phyloP scores from a whole-genome alignment of 2,329 filamentous ascomycete species.

The Cadophora malorum region DNA sequence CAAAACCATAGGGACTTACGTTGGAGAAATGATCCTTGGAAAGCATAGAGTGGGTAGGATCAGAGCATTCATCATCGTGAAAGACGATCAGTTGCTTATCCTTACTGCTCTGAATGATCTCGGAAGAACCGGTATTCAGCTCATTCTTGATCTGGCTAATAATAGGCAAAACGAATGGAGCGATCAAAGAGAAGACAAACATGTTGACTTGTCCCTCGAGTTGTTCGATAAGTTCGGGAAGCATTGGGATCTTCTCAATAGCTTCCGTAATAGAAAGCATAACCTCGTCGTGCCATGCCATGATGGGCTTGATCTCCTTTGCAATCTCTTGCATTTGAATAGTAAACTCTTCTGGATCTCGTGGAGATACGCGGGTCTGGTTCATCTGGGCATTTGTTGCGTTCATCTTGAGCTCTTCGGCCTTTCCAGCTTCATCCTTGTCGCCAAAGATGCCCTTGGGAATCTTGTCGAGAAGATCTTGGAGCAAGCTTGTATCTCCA shows the following conservation, averaged over 20 bases:
- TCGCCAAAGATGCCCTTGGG: constrained; percentile 81
- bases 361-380: constrained; percentile 75
- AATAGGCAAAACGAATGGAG: constrained; percentile 85
- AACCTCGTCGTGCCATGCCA: constrained; percentile 89
- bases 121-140: constrained; percentile 82
- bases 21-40: constrained; percentile 88
- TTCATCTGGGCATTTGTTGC: constrained; percentile 77
- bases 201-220: constrained; percentile 85
- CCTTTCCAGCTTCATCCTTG: constrained; percentile 74
- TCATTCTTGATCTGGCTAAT: constrained; percentile 87
- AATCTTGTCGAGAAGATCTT: constrained; percentile 81
- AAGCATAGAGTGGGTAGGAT: constrained; percentile 95
- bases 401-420: constrained; percentile 80
- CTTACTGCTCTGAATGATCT: constrained; percentile 85
- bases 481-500: constrained; percentile 75
- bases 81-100: constrained; percentile 89
- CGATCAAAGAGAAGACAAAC: constrained; percentile 91
- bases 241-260: constrained; percentile 83
- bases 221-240: constrained; percentile 85
- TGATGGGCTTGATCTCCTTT: constrained; percentile 83
- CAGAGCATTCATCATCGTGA: constrained; percentile 73
- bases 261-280: constrained; percentile 79
- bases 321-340: constrained; percentile 75
- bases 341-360: constrained; percentile 84
- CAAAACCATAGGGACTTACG: constrained; percentile 28